These are phyloP conservation scores for Trifolium repens DNA, from an alignment of 306 rosid genomes.

Conservation along the genomic window DNA sequence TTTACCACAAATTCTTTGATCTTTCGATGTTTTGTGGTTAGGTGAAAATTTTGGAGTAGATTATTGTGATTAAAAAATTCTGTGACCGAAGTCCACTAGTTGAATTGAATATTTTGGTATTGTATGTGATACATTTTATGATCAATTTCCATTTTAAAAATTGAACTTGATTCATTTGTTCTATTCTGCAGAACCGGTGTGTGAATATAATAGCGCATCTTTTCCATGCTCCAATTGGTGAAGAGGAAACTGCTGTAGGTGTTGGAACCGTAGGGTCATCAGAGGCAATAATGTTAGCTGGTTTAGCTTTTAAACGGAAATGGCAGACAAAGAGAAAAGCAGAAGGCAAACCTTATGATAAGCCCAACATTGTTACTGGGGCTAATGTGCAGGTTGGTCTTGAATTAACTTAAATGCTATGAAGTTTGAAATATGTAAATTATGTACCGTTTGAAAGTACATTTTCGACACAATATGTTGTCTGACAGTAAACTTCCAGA, in stretches of 20 bases:
- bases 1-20: background rate
- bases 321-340: slow-evolving; percentile 82
- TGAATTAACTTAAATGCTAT: background rate
- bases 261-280: slow-evolving; percentile 97
- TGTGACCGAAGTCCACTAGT: background rate
- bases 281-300: slow-evolving; percentile 96
- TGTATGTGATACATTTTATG: slow-evolving; percentile 25
- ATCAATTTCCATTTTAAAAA: background rate
- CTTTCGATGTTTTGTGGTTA: background rate
- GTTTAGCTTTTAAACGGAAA: slow-evolving; percentile 84
- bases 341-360: slow-evolving; percentile 75
- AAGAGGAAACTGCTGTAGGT: slow-evolving; percentile 71
- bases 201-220: slow-evolving; percentile 91
- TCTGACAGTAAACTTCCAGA: background rate
- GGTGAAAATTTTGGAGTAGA: background rate
- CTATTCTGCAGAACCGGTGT: slow-evolving; percentile 74
- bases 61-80: background rate
- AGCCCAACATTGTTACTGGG: slow-evolving; percentile 93
- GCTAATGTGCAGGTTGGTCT: slow-evolving; percentile 85
- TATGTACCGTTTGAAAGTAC: too few species aligned
- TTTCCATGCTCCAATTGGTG: slow-evolving; percentile 74
- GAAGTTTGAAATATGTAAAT: background rate
- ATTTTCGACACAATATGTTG: too few species aligned
- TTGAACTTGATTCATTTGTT: slow-evolving; percentile 21
- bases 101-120: slow-evolving; percentile 16